Evolutionary conservation across 106 monocot species (phyloP).

Genomic region (Vanilla planifolia): DNA sequence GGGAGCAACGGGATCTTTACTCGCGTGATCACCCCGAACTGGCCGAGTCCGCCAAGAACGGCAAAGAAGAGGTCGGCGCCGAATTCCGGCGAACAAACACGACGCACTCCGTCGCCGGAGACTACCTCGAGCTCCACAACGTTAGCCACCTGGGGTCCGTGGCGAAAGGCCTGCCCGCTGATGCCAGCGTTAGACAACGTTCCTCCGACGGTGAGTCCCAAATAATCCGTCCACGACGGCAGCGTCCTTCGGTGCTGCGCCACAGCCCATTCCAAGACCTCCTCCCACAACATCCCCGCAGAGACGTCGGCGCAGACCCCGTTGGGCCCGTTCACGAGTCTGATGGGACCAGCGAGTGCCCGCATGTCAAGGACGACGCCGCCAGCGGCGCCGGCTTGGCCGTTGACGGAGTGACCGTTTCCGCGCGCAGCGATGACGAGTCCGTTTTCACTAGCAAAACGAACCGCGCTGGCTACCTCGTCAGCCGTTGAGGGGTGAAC

Average conservation of each 20-base stretch:
- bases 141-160: slow-evolving; percentile 71
- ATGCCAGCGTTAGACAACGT: slow-evolving; percentile 79
- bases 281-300: slow-evolving; percentile 66
- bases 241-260: slow-evolving; percentile 32
- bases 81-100: slow-evolving; percentile 30
- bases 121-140: slow-evolving; percentile 76
- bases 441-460: background rate
- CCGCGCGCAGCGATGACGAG: slow-evolving; percentile 61
- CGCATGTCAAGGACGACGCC: slow-evolving; percentile 72
- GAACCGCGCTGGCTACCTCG: slow-evolving; percentile 16
- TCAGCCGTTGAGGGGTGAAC: slow-evolving; percentile 27
- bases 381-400: slow-evolving; percentile 46
- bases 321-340: background rate
- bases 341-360: slow-evolving; percentile 8
- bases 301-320: slow-evolving; percentile 32
- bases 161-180: slow-evolving; percentile 73
- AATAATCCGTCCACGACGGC: slow-evolving; percentile 81
- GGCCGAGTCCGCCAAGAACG: slow-evolving; percentile 81
- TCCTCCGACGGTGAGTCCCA: slow-evolving; percentile 76
- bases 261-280: slow-evolving; percentile 42
- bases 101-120: slow-evolving; percentile 49
- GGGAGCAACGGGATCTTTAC: slow-evolving; percentile 52
- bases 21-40: slow-evolving; percentile 83
- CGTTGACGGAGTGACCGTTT: slow-evolving; percentile 68
- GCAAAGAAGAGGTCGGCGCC: slow-evolving; percentile 65